These are phyloP conservation scores for Paraconiothyrium sp. DNA, from an alignment of 2,329 filamentous ascomycete genomes.

Conservation along the genomic window DNA sequence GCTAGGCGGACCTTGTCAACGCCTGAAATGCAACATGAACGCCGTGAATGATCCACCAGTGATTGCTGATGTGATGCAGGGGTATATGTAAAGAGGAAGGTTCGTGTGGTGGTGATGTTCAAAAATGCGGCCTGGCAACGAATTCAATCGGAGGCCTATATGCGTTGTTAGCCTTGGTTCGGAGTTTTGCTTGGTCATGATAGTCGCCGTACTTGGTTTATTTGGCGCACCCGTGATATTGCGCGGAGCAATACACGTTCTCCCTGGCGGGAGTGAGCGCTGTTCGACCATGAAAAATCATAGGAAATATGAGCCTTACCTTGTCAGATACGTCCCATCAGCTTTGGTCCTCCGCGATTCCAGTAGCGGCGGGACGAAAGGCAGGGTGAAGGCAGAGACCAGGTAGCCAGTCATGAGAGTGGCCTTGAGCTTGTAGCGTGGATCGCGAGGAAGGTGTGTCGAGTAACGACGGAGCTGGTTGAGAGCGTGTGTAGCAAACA, in stretches of 20 bases:
- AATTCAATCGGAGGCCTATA: slow-evolving; percentile 16
- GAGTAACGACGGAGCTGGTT: slow-evolving; percentile 49
- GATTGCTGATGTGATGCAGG: slow-evolving; percentile 11
- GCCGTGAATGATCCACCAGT: slow-evolving; percentile 1
- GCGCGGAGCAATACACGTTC: slow-evolving; percentile 28
- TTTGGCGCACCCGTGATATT: slow-evolving; percentile 26
- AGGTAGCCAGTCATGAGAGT: slow-evolving; percentile 50
- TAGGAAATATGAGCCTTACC: slow-evolving; percentile 29
- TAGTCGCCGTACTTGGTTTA: slow-evolving; percentile 9
- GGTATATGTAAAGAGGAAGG: slow-evolving; percentile 8
- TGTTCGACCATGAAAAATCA: background rate
- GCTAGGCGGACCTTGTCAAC: slow-evolving; percentile 9
- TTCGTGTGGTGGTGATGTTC: background rate
- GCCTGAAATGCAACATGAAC: slow-evolving; percentile 15
- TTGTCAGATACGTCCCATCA: slow-evolving; percentile 49
- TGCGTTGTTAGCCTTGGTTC: background rate
- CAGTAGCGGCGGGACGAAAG: slow-evolving; percentile 51
- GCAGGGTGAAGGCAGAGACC: slow-evolving; percentile 49
- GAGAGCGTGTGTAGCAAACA: slow-evolving; percentile 45
- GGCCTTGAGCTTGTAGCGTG: slow-evolving; percentile 47
- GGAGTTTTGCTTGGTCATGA: background rate
- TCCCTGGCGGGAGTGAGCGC: slow-evolving; percentile 25
- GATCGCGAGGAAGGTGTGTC: slow-evolving; percentile 44
- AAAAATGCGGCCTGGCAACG: slow-evolving; percentile 17
- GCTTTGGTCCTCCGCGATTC: slow-evolving; percentile 48